Base-by-base conservation (phyloP, 1,284 basidiomycete genomes). In the Malassezia cuniculi region DNA sequence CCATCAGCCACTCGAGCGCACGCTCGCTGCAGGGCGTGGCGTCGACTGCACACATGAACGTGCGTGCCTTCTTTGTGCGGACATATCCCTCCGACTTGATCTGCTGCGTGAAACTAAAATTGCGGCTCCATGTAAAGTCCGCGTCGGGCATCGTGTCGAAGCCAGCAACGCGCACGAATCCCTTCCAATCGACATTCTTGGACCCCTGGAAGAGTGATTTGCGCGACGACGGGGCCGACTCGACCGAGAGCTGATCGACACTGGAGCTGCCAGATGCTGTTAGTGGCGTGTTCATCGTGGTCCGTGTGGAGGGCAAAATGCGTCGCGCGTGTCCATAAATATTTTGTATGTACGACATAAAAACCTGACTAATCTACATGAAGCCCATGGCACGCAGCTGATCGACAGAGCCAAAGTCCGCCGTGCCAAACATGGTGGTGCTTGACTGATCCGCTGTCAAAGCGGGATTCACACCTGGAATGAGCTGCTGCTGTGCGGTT, bases 41-140 rank as follows among this genome's bases (percentile, higher is more conserved):
- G 34, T 84, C 85, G 1, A 85, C 76, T 0, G 87, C 87, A 41
- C 85, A 87, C 8, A 94, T 75, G 68, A 89, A 94, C 0, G 85
- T 85, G 0, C 90, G 76, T 1, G 87, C 90, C 47, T 78, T 78
- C 19, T 81, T 75, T 4, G 75, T 81, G 16, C 85, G 76, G 36
- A 73, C 71, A 68, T 89, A 95, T 1, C 82, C 81, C 2, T 81
- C 80, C 15, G 78, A 80, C 67, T 89, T 87, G 19, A 82, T 82
- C 62, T 80, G 76, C 4, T 82, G 73, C 4, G 60, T 64, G 39
- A 64, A 66, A 37, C 54, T 55, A 31, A 61, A 56, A 3, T 41
- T 46, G 16, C 59, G 50, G 17, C 48, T 54, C 31, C 39, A 46
- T 22, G 60, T 62, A 31, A 60, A 55, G 27, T 58, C 59, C 2